These are phyloP conservation scores for Microbotryum lychnidis-dioicae DNA, from an alignment of 1,284 basidiomycete genomes.

Conservation along the genomic window DNA sequence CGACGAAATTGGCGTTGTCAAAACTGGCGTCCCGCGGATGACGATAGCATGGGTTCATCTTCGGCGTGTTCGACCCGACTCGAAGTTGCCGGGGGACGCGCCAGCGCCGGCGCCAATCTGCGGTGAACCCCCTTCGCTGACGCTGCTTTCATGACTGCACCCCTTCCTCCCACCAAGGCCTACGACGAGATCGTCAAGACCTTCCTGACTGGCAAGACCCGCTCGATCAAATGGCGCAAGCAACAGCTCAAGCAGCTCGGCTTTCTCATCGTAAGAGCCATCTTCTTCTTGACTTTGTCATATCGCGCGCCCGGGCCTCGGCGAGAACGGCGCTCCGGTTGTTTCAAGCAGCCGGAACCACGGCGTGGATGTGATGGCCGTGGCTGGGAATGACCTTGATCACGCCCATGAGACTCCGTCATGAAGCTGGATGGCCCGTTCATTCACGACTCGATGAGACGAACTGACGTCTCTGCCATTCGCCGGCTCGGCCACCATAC, in stretches of 20 bases:
- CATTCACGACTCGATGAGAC: no score
- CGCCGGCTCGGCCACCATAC: neutral
- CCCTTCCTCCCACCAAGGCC: neutral
- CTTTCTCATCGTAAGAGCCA: constrained; percentile 17
- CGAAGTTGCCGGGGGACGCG: no score
- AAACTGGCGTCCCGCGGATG: no score
- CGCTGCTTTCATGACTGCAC: neutral
- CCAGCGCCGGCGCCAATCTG: no score
- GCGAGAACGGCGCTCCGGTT: no score
- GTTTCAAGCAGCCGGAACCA: neutral
- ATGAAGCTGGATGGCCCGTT: no score
- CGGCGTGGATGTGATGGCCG: neutral
- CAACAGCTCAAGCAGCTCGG: constrained; percentile 41
- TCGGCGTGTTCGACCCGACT: no score
- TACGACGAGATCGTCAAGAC: constrained; percentile 16
- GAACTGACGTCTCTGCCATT: neutral
- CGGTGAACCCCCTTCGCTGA: no score
- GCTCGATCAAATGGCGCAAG: constrained; percentile 39
- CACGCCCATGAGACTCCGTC: no score
- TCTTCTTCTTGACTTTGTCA: neutral
- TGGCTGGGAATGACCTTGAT: neutral
- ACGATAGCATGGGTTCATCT: no score
- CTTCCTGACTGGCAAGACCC: constrained; percentile 40
- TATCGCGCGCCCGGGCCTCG: neutral
- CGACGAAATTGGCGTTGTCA: no score